Base-by-base conservation (phyloP, 352 stramenopile genomes). In the Phytophthora crassamura region DNA sequence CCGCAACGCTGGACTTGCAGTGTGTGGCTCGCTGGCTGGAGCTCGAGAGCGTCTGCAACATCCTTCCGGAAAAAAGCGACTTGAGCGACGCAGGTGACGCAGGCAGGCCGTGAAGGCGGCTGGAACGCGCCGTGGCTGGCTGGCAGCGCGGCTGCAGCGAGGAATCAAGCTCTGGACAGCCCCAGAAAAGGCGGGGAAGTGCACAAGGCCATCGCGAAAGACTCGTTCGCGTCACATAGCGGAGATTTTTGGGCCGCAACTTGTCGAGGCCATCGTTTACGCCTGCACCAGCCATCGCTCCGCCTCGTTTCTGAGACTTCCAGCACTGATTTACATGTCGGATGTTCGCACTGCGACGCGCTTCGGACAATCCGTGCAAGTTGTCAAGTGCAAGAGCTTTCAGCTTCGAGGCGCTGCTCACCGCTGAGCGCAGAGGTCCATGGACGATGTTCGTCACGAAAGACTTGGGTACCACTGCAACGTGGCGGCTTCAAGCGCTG, bases 41-140 rank as follows among this genome's bases (percentile, higher is more conserved):
- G 22, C 22, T n/a, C n/a, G n/a, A n/a, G n/a, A n/a, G n/a, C n/a
- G n/a, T n/a, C 51, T 45, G 49, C 32, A 42, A 35, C 59, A 69
- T 69, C 59, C 51, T 72, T 45, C 20, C 33, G 42, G 56, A 52
- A 65, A 69, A 67, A 73, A 73, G 59, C 65, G 59, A 62, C 65
- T 72, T 59, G 57, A 72, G 52, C 42, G 35, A 34, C n/a, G 39
- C 18, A 28, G 22, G 58, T 47, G 54, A 59, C 64, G 57, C 64
- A 72, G 57, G 57, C 64, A 63, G 63, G 63, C 50, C 40, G 40
- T 50, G 46, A 58, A 65, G 62, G 56, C 47, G 55, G 50, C 50
- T 34, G 65, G 56, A 66, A 70, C 18, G 40, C 30, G 42, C 49
- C 38, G 57, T 58, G 50, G 64, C 51, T 67, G 64, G 43, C 32